Evolutionary conservation across 2,329 filamentous ascomycete genomes (phyloP).

Genomic region (Fusarium sp.): DNA sequence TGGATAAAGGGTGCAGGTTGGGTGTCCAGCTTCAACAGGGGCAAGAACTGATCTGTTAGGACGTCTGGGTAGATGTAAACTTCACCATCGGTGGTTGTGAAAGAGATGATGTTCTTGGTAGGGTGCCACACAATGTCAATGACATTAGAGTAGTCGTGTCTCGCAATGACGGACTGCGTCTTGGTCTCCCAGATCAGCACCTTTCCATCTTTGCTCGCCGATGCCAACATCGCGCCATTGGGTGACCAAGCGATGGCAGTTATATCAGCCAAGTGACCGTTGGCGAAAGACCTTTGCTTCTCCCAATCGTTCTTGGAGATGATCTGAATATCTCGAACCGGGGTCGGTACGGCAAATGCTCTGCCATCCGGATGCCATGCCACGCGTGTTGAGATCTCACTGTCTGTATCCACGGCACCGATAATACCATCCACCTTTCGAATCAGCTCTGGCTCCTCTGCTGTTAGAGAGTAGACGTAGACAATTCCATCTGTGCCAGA

Average conservation of each 20-base stretch:
- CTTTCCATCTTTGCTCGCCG: constrained; percentile 75
- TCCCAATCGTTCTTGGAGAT: constrained; percentile 93
- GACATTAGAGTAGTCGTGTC: constrained; percentile 84
- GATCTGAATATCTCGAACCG: constrained; percentile 85
- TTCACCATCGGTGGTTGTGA: constrained; percentile 92
- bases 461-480: constrained; percentile 87
- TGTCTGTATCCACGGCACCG: constrained; percentile 79
- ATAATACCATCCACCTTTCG: constrained; percentile 90
- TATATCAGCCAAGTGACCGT: constrained; percentile 85
- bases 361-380: constrained; percentile 96
- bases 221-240: constrained; percentile 88
- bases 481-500: constrained; percentile 91
- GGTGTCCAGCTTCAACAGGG: constrained; percentile 67
- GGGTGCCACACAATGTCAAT: constrained; percentile 93
- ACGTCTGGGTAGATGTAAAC: constrained; percentile 89
- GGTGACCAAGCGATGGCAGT: constrained; percentile 93
- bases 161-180: constrained; percentile 83
- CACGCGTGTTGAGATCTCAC: constrained; percentile 78
- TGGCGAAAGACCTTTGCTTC: constrained; percentile 82
- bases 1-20: constrained; percentile 90
- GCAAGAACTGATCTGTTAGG: constrained; percentile 68
- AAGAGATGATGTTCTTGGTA: constrained; percentile 86
- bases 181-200: constrained; percentile 90
- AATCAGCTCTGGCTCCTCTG: constrained; percentile 83
- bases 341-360: constrained; percentile 87